phyloP scores from a whole-genome alignment of 2,329 filamentous ascomycete species.

The Didymella segeticola region DNA sequence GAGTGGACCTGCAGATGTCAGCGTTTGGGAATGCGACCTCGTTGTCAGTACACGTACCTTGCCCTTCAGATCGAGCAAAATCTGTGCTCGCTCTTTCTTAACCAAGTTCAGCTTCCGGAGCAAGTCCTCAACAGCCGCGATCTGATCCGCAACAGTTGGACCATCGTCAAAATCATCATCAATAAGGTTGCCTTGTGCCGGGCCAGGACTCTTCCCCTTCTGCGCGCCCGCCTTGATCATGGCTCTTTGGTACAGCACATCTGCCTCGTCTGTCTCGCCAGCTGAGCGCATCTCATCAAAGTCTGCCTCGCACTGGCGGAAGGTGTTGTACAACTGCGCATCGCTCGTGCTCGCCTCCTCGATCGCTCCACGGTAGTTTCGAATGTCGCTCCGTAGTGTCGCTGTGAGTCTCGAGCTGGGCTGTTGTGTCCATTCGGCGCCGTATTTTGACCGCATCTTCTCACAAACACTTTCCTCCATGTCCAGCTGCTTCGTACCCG shows the following conservation, averaged over 20 bases:
- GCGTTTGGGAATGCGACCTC: not conserved
- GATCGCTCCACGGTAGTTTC: slow-evolving; percentile 85
- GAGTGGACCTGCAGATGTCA: slow-evolving; percentile 73
- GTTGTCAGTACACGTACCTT: slow-evolving; percentile 68
- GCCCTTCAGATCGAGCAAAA: slow-evolving; percentile 95
- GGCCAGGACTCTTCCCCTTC: slow-evolving; percentile 66
- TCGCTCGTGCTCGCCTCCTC: slow-evolving; percentile 91
- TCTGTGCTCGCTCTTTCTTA: slow-evolving; percentile 88
- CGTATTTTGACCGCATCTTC: slow-evolving; percentile 99
- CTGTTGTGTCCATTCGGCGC: slow-evolving; percentile 94
- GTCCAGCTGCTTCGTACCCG: slow-evolving; percentile 85
- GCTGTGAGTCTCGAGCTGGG: slow-evolving; percentile 89
- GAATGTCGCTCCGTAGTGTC: slow-evolving; percentile 84
- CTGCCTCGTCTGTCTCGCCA: slow-evolving; percentile 83
- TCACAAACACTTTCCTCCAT: slow-evolving; percentile 98
- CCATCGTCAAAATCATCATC: slow-evolving; percentile 89
- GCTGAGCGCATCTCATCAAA: slow-evolving; percentile 96
- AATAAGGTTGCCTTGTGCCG: slow-evolving; percentile 78
- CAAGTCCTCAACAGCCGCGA: slow-evolving; percentile 85
- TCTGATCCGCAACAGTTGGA: slow-evolving; percentile 86
- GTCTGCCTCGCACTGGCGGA: slow-evolving; percentile 83
- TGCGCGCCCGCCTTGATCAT: slow-evolving; percentile 76
- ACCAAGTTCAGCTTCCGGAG: slow-evolving; percentile 90
- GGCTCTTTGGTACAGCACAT: slow-evolving; percentile 86
- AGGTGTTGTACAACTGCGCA: slow-evolving; percentile 78